Evolutionary conservation across 192 early-diverging fungal genomes (phyloP).

Genomic region (Linnemannia elongata): DNA sequence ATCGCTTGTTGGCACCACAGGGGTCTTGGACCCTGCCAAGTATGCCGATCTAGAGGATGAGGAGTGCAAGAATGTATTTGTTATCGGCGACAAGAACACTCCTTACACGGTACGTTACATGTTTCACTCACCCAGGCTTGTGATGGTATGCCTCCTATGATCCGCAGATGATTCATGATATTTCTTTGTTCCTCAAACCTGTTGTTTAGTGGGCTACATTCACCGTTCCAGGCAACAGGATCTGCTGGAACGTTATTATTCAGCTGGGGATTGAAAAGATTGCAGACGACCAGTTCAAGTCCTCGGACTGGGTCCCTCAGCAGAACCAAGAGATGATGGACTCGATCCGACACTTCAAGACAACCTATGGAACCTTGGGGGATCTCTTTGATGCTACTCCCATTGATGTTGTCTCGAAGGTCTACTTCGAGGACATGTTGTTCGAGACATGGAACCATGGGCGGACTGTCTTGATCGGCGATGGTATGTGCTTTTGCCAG

Average conservation of each 20-base stretch:
- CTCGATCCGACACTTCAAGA: slow-evolving; percentile 8
- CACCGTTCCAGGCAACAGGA: neutral
- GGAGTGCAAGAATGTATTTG: too few relatives aligned
- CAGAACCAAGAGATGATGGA: slow-evolving; percentile 11
- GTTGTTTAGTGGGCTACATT: neutral
- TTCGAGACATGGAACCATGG: slow-evolving; percentile 13
- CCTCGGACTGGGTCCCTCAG: slow-evolving; percentile 21
- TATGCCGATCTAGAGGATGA: neutral
- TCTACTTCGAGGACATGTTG: slow-evolving; percentile 12
- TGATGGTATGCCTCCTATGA: too few relatives aligned
- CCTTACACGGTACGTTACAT: neutral
- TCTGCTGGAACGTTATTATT: neutral
- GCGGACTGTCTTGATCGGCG: neutral
- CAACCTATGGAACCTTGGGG: slow-evolving; percentile 10
- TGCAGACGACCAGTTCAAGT: neutral
- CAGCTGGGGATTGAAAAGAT: neutral
- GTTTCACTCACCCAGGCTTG: neutral
- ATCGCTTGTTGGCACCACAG: slow-evolving; percentile 1
- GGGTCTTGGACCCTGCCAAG: neutral
- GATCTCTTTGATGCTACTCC: slow-evolving; percentile 15
- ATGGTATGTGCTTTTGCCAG: neutral
- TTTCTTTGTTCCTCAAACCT: too few relatives aligned
- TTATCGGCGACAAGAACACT: neutral
- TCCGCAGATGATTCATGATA: neutral
- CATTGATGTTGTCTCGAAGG: neutral